Percentiles rank a stretch among this genome's conserved stretches.
These are phyloP conservation scores for Oryza officinalis DNA, from an alignment of 176 grass and related monocot genomes.

Conservation along the genomic window DNA sequence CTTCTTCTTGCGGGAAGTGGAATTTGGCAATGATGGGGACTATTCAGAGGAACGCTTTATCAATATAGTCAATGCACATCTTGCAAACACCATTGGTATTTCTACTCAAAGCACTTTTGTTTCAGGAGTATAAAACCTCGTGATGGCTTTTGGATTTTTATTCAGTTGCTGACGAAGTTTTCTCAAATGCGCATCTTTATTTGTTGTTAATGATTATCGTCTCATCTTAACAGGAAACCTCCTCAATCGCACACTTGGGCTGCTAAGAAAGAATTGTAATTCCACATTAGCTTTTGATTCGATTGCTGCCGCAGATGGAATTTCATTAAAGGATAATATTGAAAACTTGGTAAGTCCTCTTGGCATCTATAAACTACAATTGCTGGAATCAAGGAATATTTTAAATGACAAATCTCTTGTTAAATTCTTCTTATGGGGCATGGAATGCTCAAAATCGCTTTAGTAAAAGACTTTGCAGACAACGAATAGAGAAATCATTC, in stretches of 20 bases:
- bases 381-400: constrained; percentile 7
- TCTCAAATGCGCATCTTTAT: neutral
- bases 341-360: constrained; percentile 66
- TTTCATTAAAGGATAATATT: constrained; percentile 62
- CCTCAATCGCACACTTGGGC: constrained; percentile 90
- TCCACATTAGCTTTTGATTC: constrained; percentile 80
- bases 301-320: constrained; percentile 66
- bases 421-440: neutral
- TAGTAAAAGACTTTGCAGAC: constrained; percentile 4
- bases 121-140: constrained; percentile 21
- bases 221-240: constrained; percentile 73
- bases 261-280: constrained; percentile 92
- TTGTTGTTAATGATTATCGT: constrained; percentile 19
- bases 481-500: constrained; percentile 5
- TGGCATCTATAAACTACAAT: constrained; percentile 23
- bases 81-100: constrained; percentile 95
- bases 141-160: constrained; percentile 15
- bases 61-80: constrained; percentile 95
- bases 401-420: constrained; percentile 15
- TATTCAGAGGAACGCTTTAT: constrained; percentile 97
- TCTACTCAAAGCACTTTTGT: neutral
- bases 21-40: constrained; percentile 94
- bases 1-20: constrained; percentile 95
- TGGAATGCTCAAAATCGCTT: constrained; percentile 8
- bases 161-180: constrained; percentile 1